Evolutionary conservation across 306 rosid species (phyloP), one percentile per base, ranked within the genome.

Genomic region (Acacia acuminata): DNA sequence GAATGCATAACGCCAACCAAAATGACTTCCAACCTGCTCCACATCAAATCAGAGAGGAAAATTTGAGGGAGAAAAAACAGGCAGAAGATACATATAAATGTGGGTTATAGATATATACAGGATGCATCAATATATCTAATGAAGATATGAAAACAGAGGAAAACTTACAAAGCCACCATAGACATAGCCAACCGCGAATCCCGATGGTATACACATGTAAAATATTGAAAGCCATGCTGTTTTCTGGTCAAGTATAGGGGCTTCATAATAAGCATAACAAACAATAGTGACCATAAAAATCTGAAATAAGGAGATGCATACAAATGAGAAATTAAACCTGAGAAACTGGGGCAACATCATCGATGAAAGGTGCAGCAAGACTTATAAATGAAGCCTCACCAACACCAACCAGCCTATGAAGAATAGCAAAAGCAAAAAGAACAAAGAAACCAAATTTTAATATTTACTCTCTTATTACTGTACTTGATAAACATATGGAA

Each of bases 301-400:
- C 51, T 38, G 77, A 82, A 76, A 71, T 63, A 63, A 53, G 14
- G 43, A 51, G 71, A 81, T 68, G 22, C 51, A 36, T 72, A 14
- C 64, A 51, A 55, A 42, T 24, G 32, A 75, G 70, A 84, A 83
- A 88, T 81, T 45, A 81, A 82, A 95, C 99, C 98, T 92, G 90
- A 44, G 90, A 67, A 81, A 1, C 86, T 3, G 99, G 99, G 80
- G 99, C 99, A 79, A 84, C 91, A 69, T 95, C 99, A 84, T 92
- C 96, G 80, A 95, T 93, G 92, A 93, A 95, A 55, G 99, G 99
- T 34, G 99, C 97, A 60, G 99, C 99, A 85, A 95, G 99, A 89
- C 97, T 95, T 85, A 95, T 90, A 79, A 95, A 95, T 66, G 99
- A 95, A 56, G 99, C 99, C 89, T 95, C 99, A 5, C 99, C 99